Conservation (phyloP, 768 basidiomycete species). For the Antrodiella citrinella region DNA sequence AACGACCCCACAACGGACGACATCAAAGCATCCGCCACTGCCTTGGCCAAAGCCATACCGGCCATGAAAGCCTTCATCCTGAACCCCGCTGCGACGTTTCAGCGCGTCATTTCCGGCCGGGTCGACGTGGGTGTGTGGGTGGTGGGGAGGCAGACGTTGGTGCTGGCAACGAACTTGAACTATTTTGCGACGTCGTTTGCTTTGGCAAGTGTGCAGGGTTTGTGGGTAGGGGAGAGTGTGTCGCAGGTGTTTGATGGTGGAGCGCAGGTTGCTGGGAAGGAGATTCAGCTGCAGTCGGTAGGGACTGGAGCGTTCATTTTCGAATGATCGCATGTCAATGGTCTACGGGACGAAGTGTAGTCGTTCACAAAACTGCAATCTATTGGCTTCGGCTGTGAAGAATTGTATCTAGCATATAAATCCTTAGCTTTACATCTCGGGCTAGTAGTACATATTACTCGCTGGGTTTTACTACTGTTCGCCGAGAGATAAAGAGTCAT, state of each 20-base stretch:
- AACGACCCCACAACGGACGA: constrained; percentile 32
- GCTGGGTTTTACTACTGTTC: no score
- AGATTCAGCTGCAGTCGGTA: constrained; percentile 15
- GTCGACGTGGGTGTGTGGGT: constrained; percentile 29
- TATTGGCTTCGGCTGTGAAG: no score
- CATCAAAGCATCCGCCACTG: constrained; percentile 28
- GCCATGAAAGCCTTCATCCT: constrained; percentile 24
- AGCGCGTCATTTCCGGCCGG: constrained; percentile 12
- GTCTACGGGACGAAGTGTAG: no score
- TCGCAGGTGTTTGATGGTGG: constrained; percentile 22
- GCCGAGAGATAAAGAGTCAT: no score
- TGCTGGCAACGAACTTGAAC: constrained; percentile 28
- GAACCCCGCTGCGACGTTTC: constrained; percentile 19
- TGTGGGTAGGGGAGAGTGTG: constrained; percentile 3
- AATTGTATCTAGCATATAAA: no score
- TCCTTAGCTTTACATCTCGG: no score
- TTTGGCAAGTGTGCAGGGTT: constrained; percentile 10
- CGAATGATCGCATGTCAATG: constrained; percentile 7
- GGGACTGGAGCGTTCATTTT: constrained; percentile 21
- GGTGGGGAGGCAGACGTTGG: constrained; percentile 22
- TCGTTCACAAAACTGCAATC: no score
- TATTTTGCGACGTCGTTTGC: constrained; percentile 15
- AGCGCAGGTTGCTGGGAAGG: constrained; percentile 13
- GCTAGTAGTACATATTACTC: no score
- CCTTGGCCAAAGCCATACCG: constrained; percentile 25